Conservation (phyloP, 495 filamentous ascomycete species). For the Penicillium parvum region DNA sequence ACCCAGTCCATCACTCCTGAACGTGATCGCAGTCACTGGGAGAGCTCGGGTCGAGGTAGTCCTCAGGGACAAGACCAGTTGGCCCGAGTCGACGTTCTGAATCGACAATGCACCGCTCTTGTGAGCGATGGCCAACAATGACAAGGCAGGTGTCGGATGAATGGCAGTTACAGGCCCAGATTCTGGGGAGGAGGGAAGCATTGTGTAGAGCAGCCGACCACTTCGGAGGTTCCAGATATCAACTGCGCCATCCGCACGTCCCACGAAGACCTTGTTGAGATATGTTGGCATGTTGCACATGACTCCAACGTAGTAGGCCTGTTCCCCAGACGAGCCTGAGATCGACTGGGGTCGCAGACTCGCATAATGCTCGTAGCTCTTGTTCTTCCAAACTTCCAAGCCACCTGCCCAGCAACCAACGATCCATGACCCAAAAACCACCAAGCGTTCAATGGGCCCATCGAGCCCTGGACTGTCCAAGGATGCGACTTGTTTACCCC, state of each 20-base stretch:
- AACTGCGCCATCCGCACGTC: slow-evolving; percentile 77
- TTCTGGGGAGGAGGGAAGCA: slow-evolving; percentile 61
- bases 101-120: slow-evolving; percentile 71
- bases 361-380: slow-evolving; percentile 84
- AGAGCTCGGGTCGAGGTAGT: slow-evolving; percentile 48
- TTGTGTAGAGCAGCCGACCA: slow-evolving; percentile 80
- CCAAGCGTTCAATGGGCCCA: slow-evolving; percentile 69
- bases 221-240: slow-evolving; percentile 97
- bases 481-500: slow-evolving; percentile 80
- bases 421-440: slow-evolving; percentile 89
- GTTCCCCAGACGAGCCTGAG: slow-evolving; percentile 41
- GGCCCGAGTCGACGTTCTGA: slow-evolving; percentile 74
- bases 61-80: slow-evolving; percentile 60
- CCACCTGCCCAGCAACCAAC: slow-evolving; percentile 70
- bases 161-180: slow-evolving; percentile 77
- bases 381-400: slow-evolving; percentile 84
- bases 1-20: slow-evolving; percentile 85
- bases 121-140: slow-evolving; percentile 84
- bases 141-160: slow-evolving; percentile 75
- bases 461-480: slow-evolving; percentile 60
- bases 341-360: slow-evolving; percentile 54
- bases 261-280: slow-evolving; percentile 91
- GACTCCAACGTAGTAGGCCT: slow-evolving; percentile 63
- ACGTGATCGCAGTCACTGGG: slow-evolving; percentile 74
- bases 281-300: slow-evolving; percentile 86